Evolutionary conservation across 371 early-diverging fungal species (phyloP).

Genomic region (Mucor piriformis): DNA sequence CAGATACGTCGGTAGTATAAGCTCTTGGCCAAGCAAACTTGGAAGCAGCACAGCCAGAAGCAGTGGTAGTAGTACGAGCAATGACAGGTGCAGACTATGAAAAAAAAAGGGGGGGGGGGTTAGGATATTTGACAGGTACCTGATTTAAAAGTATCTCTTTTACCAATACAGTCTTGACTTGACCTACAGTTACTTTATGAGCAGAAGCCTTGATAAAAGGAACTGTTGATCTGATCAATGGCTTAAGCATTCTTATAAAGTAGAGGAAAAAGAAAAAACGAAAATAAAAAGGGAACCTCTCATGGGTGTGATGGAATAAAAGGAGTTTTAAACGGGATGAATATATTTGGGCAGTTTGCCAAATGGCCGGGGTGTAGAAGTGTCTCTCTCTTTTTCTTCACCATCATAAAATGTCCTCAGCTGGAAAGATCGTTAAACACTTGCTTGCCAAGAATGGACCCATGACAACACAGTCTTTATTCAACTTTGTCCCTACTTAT

Average conservation of each 20-base stretch:
- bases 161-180: constrained; percentile 20
- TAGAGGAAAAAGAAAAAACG: constrained; percentile 7
- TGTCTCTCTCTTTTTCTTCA: neutral
- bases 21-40: constrained; percentile 4
- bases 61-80: constrained; percentile 3
- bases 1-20: constrained; percentile 13
- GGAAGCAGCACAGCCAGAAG: constrained; percentile 3
- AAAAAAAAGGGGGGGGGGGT: neutral
- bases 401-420: constrained; percentile 20
- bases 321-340: neutral
- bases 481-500: constrained; percentile 26
- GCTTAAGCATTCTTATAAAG: constrained; percentile 24
- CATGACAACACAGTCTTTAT: constrained; percentile 36
- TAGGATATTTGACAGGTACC: constrained; percentile 8
- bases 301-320: neutral
- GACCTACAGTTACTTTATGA: neutral
- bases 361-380: neutral
- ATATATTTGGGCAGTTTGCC: too few species aligned
- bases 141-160: neutral
- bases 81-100: constrained; percentile 13
- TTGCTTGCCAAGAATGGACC: constrained; percentile 47
- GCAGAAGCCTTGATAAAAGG: constrained; percentile 26
- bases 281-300: neutral
- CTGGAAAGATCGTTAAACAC: constrained; percentile 37
- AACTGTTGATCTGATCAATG: constrained; percentile 24